These are phyloP conservation scores for Chlorophyllum brunneum DNA, from an alignment of 768 basidiomycete genomes.

Conservation along the genomic window DNA sequence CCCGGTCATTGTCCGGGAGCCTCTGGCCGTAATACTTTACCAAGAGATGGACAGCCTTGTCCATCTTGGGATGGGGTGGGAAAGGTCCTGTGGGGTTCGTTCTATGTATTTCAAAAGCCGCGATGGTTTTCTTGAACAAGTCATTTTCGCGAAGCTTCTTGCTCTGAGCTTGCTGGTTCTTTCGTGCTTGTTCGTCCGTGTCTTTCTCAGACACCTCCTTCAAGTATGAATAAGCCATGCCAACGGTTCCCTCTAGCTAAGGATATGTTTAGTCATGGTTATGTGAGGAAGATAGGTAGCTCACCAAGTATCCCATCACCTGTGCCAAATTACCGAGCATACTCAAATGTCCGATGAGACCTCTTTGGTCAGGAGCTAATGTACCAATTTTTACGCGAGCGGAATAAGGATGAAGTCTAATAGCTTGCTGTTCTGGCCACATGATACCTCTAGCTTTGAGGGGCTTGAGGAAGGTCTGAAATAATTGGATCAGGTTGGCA, in stretches of 20 bases:
- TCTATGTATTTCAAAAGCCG: conserved; percentile 60
- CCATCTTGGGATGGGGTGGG: conserved; percentile 87
- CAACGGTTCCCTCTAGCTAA: conserved; percentile 79
- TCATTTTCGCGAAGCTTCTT: conserved; percentile 47
- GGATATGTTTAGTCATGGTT: conserved; percentile 1
- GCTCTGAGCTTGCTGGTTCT: conserved; percentile 37
- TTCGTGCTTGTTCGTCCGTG: conserved; percentile 26
- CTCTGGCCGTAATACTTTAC: conserved; percentile 74
- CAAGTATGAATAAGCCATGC: conserved; percentile 71
- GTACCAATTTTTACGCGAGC: conserved; percentile 41
- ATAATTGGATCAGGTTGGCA: conserved; percentile 1
- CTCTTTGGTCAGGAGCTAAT: conserved; percentile 36
- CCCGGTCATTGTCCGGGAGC: conserved; percentile 36
- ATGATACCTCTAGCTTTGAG: conserved; percentile 18
- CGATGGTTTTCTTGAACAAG: conserved; percentile 59
- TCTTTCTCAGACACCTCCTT: conserved; percentile 42
- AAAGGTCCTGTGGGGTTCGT: conserved; percentile 20
- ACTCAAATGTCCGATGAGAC: conserved; percentile 48
- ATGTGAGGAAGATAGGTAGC: conserved; percentile 19
- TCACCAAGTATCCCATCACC: conserved; percentile 85
- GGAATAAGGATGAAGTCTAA: conserved; percentile 40
- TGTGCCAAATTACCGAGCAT: conserved; percentile 61
- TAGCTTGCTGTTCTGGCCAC: conserved; percentile 30
- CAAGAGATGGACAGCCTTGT: conserved; percentile 67
- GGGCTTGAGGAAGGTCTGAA: conserved; percentile 22